Percentiles rank a stretch among this genome's conserved stretches.
Evolutionary conservation across 495 filamentous ascomycete species (phyloP).

Genomic region (Annulohypoxylon bovei): DNA sequence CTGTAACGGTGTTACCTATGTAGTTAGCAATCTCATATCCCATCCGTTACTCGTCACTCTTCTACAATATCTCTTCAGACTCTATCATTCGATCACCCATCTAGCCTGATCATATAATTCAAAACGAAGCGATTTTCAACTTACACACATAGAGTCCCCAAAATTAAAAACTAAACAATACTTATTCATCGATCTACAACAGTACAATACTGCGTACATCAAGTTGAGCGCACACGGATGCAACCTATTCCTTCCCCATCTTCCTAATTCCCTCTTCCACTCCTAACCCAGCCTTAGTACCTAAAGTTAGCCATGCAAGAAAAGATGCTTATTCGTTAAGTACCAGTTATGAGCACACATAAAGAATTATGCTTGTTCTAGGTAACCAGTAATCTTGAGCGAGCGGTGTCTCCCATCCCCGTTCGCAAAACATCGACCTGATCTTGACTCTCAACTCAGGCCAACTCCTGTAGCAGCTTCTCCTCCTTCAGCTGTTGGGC

Average conservation of each 20-base stretch:
- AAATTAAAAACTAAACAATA: neutral
- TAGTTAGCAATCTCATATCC: neutral
- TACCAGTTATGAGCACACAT: neutral
- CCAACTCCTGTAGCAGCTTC: constrained; percentile 53
- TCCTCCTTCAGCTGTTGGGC: constrained; percentile 58
- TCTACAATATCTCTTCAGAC: no score
- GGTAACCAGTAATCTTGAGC: neutral
- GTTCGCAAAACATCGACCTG: neutral
- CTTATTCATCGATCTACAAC: constrained; percentile 1
- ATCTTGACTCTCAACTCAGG: neutral
- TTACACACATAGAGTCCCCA: neutral
- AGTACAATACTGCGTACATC: neutral
- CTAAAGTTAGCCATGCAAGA: neutral
- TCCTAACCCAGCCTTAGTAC: neutral
- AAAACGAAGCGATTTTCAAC: neutral
- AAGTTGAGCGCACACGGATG: neutral
- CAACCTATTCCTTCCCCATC: neutral
- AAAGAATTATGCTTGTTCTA: neutral
- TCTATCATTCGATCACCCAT: no score
- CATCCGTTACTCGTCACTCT: no score
- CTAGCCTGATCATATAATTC: no score
- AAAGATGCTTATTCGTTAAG: neutral
- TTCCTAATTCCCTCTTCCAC: neutral
- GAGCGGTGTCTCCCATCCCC: constrained; percentile 1
- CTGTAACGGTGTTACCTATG: neutral